Evolutionary conservation across 805 yeast species (phyloP).

Genomic region (Kodamaea nitidulidarum): DNA sequence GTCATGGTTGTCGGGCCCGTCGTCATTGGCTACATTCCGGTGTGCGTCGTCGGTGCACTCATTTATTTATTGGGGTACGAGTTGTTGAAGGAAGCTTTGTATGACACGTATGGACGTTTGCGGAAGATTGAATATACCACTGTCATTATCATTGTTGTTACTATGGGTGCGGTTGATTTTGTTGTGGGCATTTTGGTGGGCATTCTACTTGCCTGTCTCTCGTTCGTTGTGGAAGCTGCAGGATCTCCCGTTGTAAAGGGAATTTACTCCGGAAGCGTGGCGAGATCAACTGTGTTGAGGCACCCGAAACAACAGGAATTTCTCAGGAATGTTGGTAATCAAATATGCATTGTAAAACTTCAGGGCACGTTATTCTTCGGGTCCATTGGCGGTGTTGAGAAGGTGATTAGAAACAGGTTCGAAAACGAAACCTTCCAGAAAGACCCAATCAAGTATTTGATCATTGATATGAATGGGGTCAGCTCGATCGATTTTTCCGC

Average conservation of each 20-base stretch:
- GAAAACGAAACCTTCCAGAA: constrained; percentile 47
- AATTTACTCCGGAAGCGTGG: constrained; percentile 80
- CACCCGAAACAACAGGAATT: constrained; percentile 88
- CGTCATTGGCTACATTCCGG: constrained; percentile 90
- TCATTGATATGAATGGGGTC: constrained; percentile 82
- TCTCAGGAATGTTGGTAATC: constrained; percentile 80
- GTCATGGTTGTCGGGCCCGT: constrained; percentile 88
- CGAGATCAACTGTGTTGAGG: constrained; percentile 87
- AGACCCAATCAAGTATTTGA: constrained; percentile 71
- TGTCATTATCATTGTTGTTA: constrained; percentile 77
- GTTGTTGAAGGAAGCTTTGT: constrained; percentile 76
- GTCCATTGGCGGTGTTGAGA: constrained; percentile 88
- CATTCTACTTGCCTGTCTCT: constrained; percentile 82
- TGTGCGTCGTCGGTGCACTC: constrained; percentile 91
- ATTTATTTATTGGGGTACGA: constrained; percentile 91
- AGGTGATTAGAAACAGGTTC: constrained; percentile 60
- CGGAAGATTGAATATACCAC: constrained; percentile 78
- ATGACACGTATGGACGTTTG: constrained; percentile 78
- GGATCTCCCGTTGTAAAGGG: constrained; percentile 77
- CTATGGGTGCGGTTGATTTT: constrained; percentile 95
- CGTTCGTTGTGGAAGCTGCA: constrained; percentile 93
- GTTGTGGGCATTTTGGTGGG: constrained; percentile 91
- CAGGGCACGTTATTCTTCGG: constrained; percentile 93
- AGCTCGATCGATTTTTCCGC: constrained; percentile 87
- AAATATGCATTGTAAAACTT: constrained; percentile 80